These are phyloP conservation scores for Zygnema circumcarinatum DNA, from an alignment of 139 green algal genomes.

Conservation along the genomic window DNA sequence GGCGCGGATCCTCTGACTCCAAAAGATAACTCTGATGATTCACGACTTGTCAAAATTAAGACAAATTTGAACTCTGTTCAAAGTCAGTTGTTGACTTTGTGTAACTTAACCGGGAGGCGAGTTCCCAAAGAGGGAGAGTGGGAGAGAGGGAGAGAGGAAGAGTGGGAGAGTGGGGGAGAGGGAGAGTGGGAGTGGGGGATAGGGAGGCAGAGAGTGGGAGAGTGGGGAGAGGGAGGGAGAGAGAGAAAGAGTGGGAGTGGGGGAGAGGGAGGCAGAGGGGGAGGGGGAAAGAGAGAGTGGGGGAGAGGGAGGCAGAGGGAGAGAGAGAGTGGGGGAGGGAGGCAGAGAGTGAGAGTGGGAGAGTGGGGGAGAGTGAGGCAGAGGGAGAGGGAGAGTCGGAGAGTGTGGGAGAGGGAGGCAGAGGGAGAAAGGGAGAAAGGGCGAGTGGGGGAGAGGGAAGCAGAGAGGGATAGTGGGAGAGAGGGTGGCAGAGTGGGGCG, in stretches of 20 bases:
- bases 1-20: too few relatives aligned
- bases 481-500: not conserved
- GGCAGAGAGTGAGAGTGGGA: not conserved
- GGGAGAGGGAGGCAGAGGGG: conserved; percentile 57
- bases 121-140: too few relatives aligned
- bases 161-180: not conserved
- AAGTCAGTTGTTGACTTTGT: too few relatives aligned
- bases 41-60: too few relatives aligned
- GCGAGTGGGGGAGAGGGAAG: not conserved
- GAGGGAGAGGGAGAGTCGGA: not conserved
- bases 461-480: not conserved
- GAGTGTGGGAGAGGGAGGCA: not conserved
- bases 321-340: not conserved
- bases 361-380: not conserved
- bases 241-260: not conserved
- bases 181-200: not conserved
- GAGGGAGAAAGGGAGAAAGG: not conserved
- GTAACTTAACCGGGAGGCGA: too few relatives aligned
- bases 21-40: too few relatives aligned
- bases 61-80: too few relatives aligned
- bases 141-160: not conserved
- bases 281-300: not conserved
- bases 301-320: not conserved
- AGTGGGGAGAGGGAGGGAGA: not conserved
- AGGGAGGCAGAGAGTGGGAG: not conserved